Conservation (phyloP, 1,284 basidiomycete species). For the Ustilago tritici region DNA sequence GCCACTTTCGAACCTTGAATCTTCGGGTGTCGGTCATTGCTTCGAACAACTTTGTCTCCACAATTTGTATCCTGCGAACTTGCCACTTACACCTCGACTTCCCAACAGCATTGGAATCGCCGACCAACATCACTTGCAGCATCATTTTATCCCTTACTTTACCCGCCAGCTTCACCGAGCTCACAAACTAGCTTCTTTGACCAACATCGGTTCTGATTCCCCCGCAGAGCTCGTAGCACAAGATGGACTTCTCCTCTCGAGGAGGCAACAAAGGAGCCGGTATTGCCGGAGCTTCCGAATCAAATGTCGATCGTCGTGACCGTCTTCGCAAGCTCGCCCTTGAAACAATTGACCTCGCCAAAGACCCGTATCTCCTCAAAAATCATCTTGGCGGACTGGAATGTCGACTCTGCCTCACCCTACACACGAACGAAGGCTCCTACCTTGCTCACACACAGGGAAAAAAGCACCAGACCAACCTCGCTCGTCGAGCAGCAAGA, state of each 20-base stretch:
- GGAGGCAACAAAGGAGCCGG: constrained; percentile 70
- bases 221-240: not conserved
- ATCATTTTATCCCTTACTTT: not conserved
- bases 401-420: constrained; percentile 95
- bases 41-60: constrained; percentile 6
- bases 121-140: not conserved
- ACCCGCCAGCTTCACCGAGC: not conserved
- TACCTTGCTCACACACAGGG: constrained; percentile 99
- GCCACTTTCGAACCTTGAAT: not conserved
- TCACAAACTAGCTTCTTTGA: not conserved
- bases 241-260: constrained; percentile 68
- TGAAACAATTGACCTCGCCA: constrained; percentile 65
- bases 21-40: constrained; percentile 29
- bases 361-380: constrained; percentile 97
- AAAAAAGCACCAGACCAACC: constrained; percentile 99
- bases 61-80: not conserved
- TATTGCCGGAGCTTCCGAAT: constrained; percentile 83
- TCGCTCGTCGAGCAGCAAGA: constrained; percentile 91
- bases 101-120: not conserved
- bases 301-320: constrained; percentile 94
- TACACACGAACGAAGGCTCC: constrained; percentile 98
- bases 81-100: not conserved
- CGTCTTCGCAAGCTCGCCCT: constrained; percentile 87
- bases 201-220: not conserved
- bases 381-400: constrained; percentile 97